phyloP scores from a whole-genome alignment of 495 filamentous ascomycete species.

The Emericellopsis terricola region DNA sequence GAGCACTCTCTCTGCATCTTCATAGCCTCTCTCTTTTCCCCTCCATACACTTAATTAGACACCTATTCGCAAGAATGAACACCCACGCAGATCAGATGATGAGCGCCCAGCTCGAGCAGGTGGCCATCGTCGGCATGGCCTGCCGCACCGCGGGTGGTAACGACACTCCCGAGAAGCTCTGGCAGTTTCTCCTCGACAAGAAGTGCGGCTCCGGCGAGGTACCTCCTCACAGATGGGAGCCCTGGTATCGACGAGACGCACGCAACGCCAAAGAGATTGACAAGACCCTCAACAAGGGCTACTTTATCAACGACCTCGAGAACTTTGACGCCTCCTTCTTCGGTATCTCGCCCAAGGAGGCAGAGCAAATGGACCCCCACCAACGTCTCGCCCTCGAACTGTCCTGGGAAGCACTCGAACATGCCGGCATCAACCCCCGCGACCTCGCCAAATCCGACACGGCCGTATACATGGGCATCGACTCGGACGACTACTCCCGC shows the following conservation, averaged over 20 bases:
- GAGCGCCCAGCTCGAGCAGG: too few relatives aligned
- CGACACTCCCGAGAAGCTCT: conserved; percentile 14
- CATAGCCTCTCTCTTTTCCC: too few relatives aligned
- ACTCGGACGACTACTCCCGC: conserved; percentile 18
- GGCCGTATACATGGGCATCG: conserved; percentile 16
- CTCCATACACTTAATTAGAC: too few relatives aligned
- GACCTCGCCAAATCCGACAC: conserved; percentile 15
- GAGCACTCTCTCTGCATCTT: too few relatives aligned
- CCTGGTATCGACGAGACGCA: conserved; percentile 11
- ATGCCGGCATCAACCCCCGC: conserved; percentile 17
- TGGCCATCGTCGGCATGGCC: conserved; percentile 16
- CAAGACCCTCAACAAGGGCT: conserved; percentile 10
- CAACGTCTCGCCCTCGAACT: conserved; percentile 18
- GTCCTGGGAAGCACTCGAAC: conserved; percentile 15
- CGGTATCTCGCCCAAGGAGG: conserved; percentile 14
- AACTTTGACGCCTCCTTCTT: conserved; percentile 17
- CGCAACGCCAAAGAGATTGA: conserved; percentile 13
- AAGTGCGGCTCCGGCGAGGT: conserved; percentile 15
- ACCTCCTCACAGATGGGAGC: conserved; percentile 12
- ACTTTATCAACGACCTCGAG: conserved; percentile 17
- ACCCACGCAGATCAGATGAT: too few relatives aligned
- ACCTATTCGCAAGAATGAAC: too few relatives aligned
- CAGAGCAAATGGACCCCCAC: conserved; percentile 15
- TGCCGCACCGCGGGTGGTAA: conserved; percentile 17
- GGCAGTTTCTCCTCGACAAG: conserved; percentile 15